Evolutionary conservation across 371 early-diverging fungal genomes (phyloP), one percentile per base, ranked within the genome.

Genomic region (Mortierella sp.): DNA sequence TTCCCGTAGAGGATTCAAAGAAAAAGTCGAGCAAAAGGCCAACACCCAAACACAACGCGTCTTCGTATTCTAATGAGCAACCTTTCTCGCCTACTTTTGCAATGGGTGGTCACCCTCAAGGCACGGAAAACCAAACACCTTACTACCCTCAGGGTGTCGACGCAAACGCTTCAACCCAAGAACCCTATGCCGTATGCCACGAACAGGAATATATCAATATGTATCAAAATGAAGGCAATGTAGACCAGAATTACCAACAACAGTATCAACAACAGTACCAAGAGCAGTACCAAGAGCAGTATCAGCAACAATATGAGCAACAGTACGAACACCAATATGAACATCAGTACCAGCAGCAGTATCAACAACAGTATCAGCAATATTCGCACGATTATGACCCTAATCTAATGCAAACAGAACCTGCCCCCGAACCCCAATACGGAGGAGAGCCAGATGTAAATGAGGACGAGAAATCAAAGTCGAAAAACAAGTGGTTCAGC

Each of bases 401-500:
- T 28, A 69, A 65, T 24, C 24, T 76, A 0, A 67, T 70, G 53
- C 63, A 48, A 28, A 40, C 50, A 19, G 63, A 32, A 22, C 33
- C 16, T 4, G 50, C 45, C 28, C 45, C 45, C 9, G 62, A 62
- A 28, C 8, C 16, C 28, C 45, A 62, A 13, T 43, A 52, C 28
- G 11, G 40, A 11, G 3, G n/a, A 16, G 67, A 71, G 22, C 58
- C 28, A 9, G 68, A 63, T 6, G 28, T n/a, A 15, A 45, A 67
- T 4, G n/a, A 38, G 1, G 33, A 32, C 15, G 72, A 72, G 16
- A 70, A 57, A 24, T 32, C 64, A 3, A 65, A 60, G 19, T n/a
- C 55, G 3, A 80, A 69, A 48, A 58, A 28, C 50, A 70, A 62
- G 28, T 74, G 75, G 75, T 80, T 74, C 33, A 63, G 75, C 28